These are phyloP conservation scores for Metschnikowia baotianmanensis DNA, from an alignment of 805 yeast species.

Conservation along the genomic window DNA sequence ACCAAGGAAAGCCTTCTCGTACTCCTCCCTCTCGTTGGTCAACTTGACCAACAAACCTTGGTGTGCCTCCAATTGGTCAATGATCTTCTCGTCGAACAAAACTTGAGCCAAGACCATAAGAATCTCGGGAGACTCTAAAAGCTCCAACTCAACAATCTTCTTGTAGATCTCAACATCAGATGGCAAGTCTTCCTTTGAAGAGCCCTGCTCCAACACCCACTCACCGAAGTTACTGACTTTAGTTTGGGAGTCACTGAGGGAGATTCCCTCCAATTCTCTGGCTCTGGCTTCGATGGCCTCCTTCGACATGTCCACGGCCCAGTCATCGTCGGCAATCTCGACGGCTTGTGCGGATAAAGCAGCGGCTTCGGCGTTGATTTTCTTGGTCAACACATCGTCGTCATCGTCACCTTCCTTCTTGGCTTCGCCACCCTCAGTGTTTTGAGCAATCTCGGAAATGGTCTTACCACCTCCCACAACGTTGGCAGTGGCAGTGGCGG, in stretches of 20 bases:
- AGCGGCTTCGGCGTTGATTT: constrained; percentile 82
- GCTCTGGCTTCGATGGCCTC: constrained; percentile 95
- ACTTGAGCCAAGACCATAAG: constrained; percentile 91
- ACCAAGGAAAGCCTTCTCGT: constrained; percentile 88
- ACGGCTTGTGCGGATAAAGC: constrained; percentile 50
- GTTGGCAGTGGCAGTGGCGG: constrained; percentile 87
- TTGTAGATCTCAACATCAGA: constrained; percentile 89
- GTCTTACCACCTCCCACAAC: constrained; percentile 86
- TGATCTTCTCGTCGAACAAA: constrained; percentile 75
- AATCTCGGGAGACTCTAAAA: constrained; percentile 68
- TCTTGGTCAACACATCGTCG: constrained; percentile 72
- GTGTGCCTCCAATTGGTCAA: constrained; percentile 70
- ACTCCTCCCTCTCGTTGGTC: constrained; percentile 56
- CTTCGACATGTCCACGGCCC: constrained; percentile 97
- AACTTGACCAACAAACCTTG: constrained; percentile 80
- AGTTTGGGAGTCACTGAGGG: constrained; percentile 45
- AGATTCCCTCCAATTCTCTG: constrained; percentile 70
- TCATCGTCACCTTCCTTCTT: constrained; percentile 50
- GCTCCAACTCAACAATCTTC: constrained; percentile 77
- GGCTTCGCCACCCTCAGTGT: constrained; percentile 35
- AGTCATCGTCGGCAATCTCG: constrained; percentile 82
- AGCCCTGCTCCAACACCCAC: constrained; percentile 64
- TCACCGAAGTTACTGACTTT: constrained; percentile 80
- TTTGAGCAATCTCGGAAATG: constrained; percentile 72
- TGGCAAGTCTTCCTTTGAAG: constrained; percentile 61